Conservation (phyloP, 176 grass and related monocot species). For the Cocos nucifera region DNA sequence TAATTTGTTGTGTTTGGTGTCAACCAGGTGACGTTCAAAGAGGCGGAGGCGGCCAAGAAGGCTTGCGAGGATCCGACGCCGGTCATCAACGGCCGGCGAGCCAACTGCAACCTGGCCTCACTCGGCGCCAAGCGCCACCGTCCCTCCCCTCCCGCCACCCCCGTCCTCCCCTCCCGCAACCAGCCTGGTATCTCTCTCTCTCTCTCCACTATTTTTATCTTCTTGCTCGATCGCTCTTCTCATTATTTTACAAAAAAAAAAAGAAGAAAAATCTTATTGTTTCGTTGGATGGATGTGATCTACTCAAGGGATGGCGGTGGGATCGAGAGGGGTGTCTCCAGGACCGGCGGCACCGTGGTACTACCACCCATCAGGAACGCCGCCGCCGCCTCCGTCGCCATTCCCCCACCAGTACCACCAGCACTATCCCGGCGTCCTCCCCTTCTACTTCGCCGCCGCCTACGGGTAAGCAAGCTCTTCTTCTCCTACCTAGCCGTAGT, state of each 20-base stretch:
- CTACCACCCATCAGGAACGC: constrained; percentile 61
- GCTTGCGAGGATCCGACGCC: constrained; percentile 87
- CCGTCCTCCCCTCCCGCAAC: constrained; percentile 37
- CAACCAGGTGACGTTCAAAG: constrained; percentile 88
- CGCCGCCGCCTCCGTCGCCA: constrained; percentile 30
- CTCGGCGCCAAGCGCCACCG: constrained; percentile 82
- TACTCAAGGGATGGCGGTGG: constrained; percentile 52
- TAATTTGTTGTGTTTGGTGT: too few relatives aligned
- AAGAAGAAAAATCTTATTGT: too few relatives aligned
- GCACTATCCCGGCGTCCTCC: constrained; percentile 61
- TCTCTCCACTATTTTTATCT: not conserved
- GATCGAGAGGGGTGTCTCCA: constrained; percentile 50
- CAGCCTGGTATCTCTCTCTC: constrained; percentile 25
- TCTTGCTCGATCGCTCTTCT: not conserved
- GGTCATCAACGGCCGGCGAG: constrained; percentile 87
- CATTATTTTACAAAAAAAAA: too few relatives aligned
- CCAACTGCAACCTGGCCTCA: constrained; percentile 98
- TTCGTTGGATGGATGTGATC: too few relatives aligned
- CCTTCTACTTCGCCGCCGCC: constrained; percentile 64
- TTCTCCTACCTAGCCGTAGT: too few relatives aligned
- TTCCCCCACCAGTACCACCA: constrained; percentile 48
- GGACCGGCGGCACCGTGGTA: constrained; percentile 60
- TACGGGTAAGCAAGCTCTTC: constrained; percentile 51
- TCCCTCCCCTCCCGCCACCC: constrained; percentile 51
- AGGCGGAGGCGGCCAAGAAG: constrained; percentile 87